Percentiles rank a stretch among this genome's conserved stretches.
Evolutionary conservation across 495 filamentous ascomycete genomes (phyloP).

Genomic region (Clavariopsis aquatica): DNA sequence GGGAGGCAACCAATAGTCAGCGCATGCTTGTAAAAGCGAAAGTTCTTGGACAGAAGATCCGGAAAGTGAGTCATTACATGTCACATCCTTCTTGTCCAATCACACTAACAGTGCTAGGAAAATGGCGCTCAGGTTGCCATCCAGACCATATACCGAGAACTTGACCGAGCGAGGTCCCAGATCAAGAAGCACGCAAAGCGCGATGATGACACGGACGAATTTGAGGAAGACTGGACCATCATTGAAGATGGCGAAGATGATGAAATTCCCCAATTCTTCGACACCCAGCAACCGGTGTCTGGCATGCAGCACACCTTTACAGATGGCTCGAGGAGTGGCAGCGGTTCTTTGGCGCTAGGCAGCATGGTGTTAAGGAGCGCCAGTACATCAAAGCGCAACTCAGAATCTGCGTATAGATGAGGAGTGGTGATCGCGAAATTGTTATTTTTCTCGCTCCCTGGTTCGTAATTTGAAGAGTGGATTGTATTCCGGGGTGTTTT

Average conservation of each 20-base stretch:
- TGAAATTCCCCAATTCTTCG: constrained; percentile 14
- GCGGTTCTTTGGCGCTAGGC: constrained; percentile 25
- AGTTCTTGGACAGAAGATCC: constrained; percentile 80
- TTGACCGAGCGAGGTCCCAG: constrained; percentile 91
- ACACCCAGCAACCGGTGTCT: constrained; percentile 9
- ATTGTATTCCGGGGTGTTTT: background rate
- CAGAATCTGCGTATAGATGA: constrained; percentile 8
- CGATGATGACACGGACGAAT: constrained; percentile 48
- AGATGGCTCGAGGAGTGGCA: constrained; percentile 5
- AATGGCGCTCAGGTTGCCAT: constrained; percentile 86
- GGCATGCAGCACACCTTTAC: constrained; percentile 16
- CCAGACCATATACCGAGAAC: constrained; percentile 89
- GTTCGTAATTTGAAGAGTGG: background rate
- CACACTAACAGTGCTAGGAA: constrained; percentile 57
- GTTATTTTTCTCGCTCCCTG: background rate
- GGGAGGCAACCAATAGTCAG: constrained; percentile 85
- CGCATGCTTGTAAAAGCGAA: constrained; percentile 86
- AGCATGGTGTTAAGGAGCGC: constrained; percentile 36
- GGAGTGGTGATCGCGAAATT: background rate
- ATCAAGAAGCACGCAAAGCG: constrained; percentile 61
- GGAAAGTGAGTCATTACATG: constrained; percentile 60
- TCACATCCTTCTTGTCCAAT: background rate
- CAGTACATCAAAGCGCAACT: constrained; percentile 13
- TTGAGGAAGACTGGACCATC: constrained; percentile 52
- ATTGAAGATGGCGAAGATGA: constrained; percentile 29